A percentile compares a stretch with the other conserved stretches of the same genome.
Evolutionary conservation across 2,329 filamentous ascomycete genomes (phyloP).

Genomic region (Huntiella savannae): DNA sequence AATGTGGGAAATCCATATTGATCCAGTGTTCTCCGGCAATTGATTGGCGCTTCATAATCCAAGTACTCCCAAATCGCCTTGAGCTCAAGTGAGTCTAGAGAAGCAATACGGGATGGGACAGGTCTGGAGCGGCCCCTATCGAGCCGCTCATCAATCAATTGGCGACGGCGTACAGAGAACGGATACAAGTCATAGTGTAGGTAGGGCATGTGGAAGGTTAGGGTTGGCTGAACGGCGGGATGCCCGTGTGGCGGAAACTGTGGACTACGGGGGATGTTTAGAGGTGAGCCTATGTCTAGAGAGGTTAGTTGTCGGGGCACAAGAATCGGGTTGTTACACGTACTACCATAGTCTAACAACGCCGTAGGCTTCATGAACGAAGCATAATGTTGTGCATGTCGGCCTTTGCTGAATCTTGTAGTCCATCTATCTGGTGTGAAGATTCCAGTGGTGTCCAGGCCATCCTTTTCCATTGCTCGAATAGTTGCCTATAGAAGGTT

Average conservation of each 20-base stretch:
- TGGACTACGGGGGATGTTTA: background rate
- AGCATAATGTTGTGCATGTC: slow-evolving; percentile 30
- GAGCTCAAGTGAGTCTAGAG: slow-evolving; percentile 35
- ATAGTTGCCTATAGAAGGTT: slow-evolving; percentile 21
- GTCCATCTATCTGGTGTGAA: slow-evolving; percentile 30
- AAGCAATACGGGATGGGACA: slow-evolving; percentile 33
- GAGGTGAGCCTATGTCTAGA: background rate
- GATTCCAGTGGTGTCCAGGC: slow-evolving; percentile 21
- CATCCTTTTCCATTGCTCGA: slow-evolving; percentile 23
- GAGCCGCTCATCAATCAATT: slow-evolving; percentile 32
- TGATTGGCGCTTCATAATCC: slow-evolving; percentile 39
- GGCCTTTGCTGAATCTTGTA: slow-evolving; percentile 27
- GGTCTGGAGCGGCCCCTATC: slow-evolving; percentile 35
- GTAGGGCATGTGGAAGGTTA: slow-evolving; percentile 37
- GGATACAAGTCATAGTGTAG: slow-evolving; percentile 47
- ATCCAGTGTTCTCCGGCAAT: slow-evolving; percentile 41
- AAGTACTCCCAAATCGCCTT: slow-evolving; percentile 45
- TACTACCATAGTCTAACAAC: slow-evolving; percentile 1
- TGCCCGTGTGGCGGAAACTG: background rate
- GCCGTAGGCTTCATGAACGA: slow-evolving; percentile 28
- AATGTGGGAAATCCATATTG: slow-evolving; percentile 45
- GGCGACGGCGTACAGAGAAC: slow-evolving; percentile 34
- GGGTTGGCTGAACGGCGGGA: slow-evolving; percentile 14
- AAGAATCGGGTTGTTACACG: background rate
- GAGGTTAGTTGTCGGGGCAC: background rate